Conservation (phyloP, 1,284 basidiomycete genomes). For the Ustilago bromivora region DNA sequence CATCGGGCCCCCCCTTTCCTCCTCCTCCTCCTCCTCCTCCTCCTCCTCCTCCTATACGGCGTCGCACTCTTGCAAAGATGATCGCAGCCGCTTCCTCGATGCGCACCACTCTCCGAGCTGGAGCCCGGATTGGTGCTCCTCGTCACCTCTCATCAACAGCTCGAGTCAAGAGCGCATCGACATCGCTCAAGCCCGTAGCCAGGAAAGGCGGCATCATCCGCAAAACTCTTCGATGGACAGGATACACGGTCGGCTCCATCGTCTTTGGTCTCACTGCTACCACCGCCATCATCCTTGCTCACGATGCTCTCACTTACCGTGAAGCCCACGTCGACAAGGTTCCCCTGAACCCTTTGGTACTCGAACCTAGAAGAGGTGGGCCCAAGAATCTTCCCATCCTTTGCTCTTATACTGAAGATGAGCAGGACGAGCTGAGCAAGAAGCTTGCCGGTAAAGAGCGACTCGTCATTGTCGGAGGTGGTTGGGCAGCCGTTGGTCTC, state of each 20-base stretch:
- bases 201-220: conserved; percentile 27
- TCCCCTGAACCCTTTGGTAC: conserved; percentile 52
- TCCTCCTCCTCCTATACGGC: background rate
- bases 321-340: conserved; percentile 58
- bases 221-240: conserved; percentile 29
- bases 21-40: background rate
- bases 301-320: conserved; percentile 62
- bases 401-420: conserved; percentile 46
- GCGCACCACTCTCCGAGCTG: conserved; percentile 12
- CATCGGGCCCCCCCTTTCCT: background rate
- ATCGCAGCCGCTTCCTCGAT: conserved; percentile 19
- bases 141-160: conserved; percentile 16
- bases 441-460: conserved; percentile 56
- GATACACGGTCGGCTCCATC: conserved; percentile 52
- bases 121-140: background rate
- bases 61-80: conserved; percentile 4
- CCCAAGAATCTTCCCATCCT: conserved; percentile 67
- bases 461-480: conserved; percentile 68
- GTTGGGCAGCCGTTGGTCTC: conserved; percentile 67
- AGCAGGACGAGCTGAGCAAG: conserved; percentile 44
- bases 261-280: conserved; percentile 56
- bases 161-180: conserved; percentile 16
- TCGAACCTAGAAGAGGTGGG: conserved; percentile 57
- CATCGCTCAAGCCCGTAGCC: conserved; percentile 22
- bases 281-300: conserved; percentile 53